Conservation (phyloP, 139 green algal genomes). For the Limnomonas spitsbergensis region DNA sequence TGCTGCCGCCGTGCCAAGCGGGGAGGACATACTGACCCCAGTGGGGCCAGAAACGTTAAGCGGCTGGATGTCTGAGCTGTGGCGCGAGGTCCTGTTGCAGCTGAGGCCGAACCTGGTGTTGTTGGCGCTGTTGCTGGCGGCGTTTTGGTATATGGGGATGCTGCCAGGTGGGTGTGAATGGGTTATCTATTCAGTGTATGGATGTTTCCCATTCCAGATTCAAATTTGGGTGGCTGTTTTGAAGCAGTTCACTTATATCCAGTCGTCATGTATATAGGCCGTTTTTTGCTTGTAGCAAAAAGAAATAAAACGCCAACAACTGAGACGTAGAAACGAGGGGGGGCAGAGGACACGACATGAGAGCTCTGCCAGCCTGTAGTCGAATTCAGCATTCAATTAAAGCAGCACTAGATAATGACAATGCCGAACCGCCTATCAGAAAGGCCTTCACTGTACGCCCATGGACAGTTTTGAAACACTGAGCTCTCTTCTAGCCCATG, state of each 20-base stretch:
- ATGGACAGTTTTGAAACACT: no score
- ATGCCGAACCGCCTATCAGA: no score
- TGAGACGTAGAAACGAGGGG: neutral
- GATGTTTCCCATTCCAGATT: no score
- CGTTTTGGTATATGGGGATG: neutral
- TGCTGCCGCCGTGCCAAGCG: neutral
- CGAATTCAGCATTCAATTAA: no score
- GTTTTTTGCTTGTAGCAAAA: neutral
- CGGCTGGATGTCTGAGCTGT: neutral
- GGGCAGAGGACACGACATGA: neutral
- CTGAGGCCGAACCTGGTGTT: neutral
- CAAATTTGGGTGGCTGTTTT: neutral
- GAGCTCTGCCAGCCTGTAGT: no score
- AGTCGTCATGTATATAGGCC: neutral
- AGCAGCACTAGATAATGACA: no score
- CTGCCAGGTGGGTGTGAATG: conserved; percentile 3
- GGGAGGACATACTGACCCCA: neutral
- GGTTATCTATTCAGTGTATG: no score
- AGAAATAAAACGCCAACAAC: neutral
- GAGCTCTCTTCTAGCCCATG: no score
- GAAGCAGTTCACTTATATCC: neutral
- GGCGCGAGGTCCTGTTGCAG: neutral
- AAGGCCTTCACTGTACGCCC: no score
- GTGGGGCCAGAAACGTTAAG: neutral
- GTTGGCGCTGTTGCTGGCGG: neutral